These are phyloP conservation scores for Jacaranda mimosifolia DNA, from an alignment of 257 asterid genomes.

Conservation along the genomic window DNA sequence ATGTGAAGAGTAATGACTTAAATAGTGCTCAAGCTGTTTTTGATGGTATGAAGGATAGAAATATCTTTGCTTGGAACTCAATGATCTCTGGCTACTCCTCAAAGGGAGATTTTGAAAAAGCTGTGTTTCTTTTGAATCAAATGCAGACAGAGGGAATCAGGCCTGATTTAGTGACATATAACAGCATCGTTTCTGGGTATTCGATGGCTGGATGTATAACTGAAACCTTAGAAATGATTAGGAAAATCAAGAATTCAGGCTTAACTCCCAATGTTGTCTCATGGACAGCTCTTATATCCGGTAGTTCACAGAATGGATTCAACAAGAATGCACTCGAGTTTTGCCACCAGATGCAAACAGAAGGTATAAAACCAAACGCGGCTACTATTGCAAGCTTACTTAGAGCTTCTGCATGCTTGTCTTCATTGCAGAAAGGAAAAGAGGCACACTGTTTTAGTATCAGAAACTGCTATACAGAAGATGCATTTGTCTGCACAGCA, in stretches of 20 bases:
- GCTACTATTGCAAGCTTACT: conserved; percentile 62
- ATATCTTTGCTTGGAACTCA: conserved; percentile 64
- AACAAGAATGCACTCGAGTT: conserved; percentile 49
- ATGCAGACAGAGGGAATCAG: conserved; percentile 56
- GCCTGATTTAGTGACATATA: conserved; percentile 67
- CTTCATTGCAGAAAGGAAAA: conserved; percentile 62
- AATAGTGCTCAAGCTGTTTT: conserved; percentile 53
- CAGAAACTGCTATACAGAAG: conserved; percentile 44
- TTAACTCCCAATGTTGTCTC: conserved; percentile 61
- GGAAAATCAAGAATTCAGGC: conserved; percentile 51
- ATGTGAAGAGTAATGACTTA: conserved; percentile 58
- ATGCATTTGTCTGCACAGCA: conserved; percentile 60
- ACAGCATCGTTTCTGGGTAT: conserved; percentile 69
- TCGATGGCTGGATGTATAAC: conserved; percentile 44
- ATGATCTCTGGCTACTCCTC: conserved; percentile 64
- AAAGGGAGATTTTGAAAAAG: conserved; percentile 54
- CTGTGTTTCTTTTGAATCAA: conserved; percentile 47
- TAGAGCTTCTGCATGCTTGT: conserved; percentile 57
- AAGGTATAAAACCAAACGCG: conserved; percentile 58
- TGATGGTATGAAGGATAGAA: conserved; percentile 47
- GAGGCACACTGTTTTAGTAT: conserved; percentile 56
- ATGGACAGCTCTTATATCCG: conserved; percentile 76
- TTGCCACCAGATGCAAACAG: conserved; percentile 56
- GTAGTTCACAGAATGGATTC: conserved; percentile 59
- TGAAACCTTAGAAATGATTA: conserved; percentile 58